These are phyloP conservation scores for Pythium apleroticum DNA, from an alignment of 352 stramenopile species.

Conservation along the genomic window DNA sequence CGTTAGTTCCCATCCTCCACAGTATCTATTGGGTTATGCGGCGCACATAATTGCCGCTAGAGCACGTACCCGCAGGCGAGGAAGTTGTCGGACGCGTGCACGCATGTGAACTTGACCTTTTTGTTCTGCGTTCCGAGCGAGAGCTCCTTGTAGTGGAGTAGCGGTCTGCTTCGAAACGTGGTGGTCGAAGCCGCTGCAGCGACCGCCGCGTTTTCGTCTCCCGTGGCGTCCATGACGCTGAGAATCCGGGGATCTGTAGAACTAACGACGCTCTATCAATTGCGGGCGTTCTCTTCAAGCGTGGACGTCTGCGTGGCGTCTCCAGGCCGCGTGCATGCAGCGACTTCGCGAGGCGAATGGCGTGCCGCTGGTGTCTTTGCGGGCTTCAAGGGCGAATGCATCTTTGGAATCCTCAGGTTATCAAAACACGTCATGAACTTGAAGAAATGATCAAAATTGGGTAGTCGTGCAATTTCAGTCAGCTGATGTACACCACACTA, in stretches of 20 bases:
- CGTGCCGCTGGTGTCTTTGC: background rate
- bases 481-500: slow-evolving; percentile 9
- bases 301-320: background rate
- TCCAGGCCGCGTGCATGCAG: slow-evolving; percentile 2
- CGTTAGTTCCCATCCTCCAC: background rate
- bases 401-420: slow-evolving; percentile 1
- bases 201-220: slow-evolving; percentile 27
- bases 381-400: slow-evolving; percentile 7
- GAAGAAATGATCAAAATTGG: background rate
- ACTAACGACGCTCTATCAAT: background rate
- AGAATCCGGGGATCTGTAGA: background rate
- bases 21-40: background rate
- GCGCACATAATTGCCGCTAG: background rate
- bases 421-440: background rate
- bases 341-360: background rate
- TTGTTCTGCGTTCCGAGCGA: slow-evolving; percentile 48
- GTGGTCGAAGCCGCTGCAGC: slow-evolving; percentile 8
- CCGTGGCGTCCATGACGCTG: slow-evolving; percentile 14
- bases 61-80: slow-evolving; percentile 73
- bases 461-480: background rate
- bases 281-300: background rate
- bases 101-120: slow-evolving; percentile 71
- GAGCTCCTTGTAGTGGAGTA: slow-evolving; percentile 78
- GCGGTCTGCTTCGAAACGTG: slow-evolving; percentile 42
- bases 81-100: slow-evolving; percentile 87